Conservation (phyloP, 345 rosid genomes). For the Acer negundo region DNA sequence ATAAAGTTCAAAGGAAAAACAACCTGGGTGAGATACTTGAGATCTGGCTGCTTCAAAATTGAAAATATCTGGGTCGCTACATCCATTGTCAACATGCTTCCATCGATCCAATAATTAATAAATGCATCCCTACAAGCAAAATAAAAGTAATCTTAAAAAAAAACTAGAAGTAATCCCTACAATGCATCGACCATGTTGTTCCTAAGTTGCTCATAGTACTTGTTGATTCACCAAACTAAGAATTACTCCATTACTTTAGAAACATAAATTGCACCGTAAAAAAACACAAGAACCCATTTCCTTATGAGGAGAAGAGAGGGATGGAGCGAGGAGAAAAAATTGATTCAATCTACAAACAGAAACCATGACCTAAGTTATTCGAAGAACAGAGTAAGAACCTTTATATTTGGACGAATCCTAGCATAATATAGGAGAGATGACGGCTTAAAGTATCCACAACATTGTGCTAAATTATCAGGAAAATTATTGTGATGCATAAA, state of each 20-base stretch:
- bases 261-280: not conserved
- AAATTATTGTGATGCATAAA: not conserved
- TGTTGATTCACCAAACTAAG: not conserved
- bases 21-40: conserved; percentile 76
- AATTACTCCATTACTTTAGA: not conserved
- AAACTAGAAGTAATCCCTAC: not conserved
- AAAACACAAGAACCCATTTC: not conserved
- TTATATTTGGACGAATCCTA: not conserved
- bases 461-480: not conserved
- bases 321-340: not conserved
- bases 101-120: conserved; percentile 75
- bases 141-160: conserved; percentile 17
- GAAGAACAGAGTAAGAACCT: not conserved
- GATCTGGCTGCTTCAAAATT: conserved; percentile 72
- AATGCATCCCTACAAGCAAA: conserved; percentile 70
- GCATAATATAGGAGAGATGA: not conserved
- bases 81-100: conserved; percentile 79
- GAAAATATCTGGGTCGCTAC: conserved; percentile 70
- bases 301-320: not conserved
- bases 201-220: not conserved
- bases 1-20: not conserved
- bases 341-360: not conserved
- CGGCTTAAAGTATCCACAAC: not conserved
- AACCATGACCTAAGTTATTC: not conserved
- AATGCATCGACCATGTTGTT: not conserved